phyloP scores from a whole-genome alignment of 2,329 filamentous ascomycete genomes.

The Cryphonectria carpinicola region DNA sequence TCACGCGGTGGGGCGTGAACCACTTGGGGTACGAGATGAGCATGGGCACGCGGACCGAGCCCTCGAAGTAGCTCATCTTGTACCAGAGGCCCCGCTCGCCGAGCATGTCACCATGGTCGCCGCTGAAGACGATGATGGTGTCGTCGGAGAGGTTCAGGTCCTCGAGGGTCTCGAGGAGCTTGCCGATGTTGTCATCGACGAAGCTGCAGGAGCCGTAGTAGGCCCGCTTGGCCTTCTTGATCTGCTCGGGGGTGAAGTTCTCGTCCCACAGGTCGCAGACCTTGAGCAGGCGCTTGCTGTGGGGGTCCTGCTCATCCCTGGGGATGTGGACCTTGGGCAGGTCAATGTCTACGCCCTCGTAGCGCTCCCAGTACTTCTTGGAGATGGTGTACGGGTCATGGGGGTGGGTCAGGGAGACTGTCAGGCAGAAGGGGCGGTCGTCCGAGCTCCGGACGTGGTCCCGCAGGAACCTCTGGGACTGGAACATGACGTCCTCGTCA shows the following conservation, averaged over 20 bases:
- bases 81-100: constrained; percentile 93
- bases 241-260: constrained; percentile 81
- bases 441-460: constrained; percentile 82
- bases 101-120: constrained; percentile 95
- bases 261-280: constrained; percentile 87
- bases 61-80: constrained; percentile 98
- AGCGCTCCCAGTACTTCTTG: constrained; percentile 89
- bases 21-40: constrained; percentile 78
- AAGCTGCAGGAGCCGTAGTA: constrained; percentile 95
- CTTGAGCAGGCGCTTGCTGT: constrained; percentile 84
- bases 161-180: constrained; percentile 76
- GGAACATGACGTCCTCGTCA: constrained; percentile 95
- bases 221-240: constrained; percentile 81
- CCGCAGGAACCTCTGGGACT: constrained; percentile 85
- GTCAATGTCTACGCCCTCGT: constrained; percentile 85
- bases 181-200: constrained; percentile 89
- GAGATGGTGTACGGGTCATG: constrained; percentile 96
- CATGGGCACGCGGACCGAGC: constrained; percentile 85
- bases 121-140: constrained; percentile 90
- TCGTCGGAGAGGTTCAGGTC: constrained; percentile 80
- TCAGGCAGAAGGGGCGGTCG: constrained; percentile 81
- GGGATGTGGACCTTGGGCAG: constrained; percentile 78
- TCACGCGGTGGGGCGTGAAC: constrained; percentile 76
- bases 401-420: constrained; percentile 89
- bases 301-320: constrained; percentile 80